Evolutionary conservation across 768 basidiomycete genomes (phyloP).

Genomic region (Wakefieldia striispora): DNA sequence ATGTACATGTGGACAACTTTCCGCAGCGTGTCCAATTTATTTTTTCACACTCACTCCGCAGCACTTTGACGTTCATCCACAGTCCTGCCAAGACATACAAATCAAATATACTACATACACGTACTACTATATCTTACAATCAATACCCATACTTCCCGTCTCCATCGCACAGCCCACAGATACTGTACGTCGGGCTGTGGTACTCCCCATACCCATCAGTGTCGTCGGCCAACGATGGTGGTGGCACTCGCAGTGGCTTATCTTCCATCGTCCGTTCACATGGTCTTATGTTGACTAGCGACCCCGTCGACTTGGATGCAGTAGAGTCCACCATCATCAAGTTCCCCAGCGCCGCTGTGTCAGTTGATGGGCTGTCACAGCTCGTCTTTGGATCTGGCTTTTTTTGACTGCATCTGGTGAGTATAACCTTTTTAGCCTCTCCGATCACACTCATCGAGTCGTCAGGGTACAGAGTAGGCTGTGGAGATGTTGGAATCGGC

Average conservation of each 20-base stretch:
- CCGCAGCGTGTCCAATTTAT: conserved; percentile 13
- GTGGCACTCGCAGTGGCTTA: conserved; percentile 75
- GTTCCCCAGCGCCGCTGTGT: conserved; percentile 52
- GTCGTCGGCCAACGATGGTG: conserved; percentile 65
- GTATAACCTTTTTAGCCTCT: conserved; percentile 28
- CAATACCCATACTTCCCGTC: conserved; percentile 46
- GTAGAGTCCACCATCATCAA: conserved; percentile 63
- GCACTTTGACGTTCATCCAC: too few species aligned
- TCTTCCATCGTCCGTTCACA: conserved; percentile 42
- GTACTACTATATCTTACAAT: conserved; percentile 12
- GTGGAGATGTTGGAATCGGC: conserved; percentile 48
- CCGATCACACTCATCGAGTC: conserved; percentile 66
- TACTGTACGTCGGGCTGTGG: conserved; percentile 79
- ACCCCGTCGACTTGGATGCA: conserved; percentile 35
- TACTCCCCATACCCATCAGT: conserved; percentile 64
- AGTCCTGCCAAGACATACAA: too few species aligned
- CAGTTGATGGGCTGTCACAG: conserved; percentile 28
- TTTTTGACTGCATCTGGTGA: conserved; percentile 32
- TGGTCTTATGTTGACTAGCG: conserved; percentile 30
- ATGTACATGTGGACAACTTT: not conserved
- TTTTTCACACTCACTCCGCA: conserved; percentile 20
- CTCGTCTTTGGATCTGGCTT: conserved; percentile 30
- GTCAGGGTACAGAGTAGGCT: conserved; percentile 66
- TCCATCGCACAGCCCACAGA: conserved; percentile 70
- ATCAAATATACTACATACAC: not conserved